Evolutionary conservation across 108 stramenopile species (phyloP).

Genomic region (Parietichytrium sp.): DNA sequence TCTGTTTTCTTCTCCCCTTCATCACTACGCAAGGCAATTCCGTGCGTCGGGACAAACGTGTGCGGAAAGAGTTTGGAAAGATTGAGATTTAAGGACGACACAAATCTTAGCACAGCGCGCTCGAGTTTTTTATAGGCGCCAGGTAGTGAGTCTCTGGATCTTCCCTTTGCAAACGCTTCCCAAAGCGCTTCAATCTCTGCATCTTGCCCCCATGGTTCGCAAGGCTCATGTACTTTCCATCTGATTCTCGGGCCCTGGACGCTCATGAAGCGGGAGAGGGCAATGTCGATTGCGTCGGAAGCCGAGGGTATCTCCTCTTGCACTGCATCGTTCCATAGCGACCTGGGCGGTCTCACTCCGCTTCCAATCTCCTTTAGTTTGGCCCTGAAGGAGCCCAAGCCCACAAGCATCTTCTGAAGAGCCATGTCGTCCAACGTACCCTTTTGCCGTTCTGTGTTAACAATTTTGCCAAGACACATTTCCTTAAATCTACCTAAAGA

Average conservation of each 20-base stretch:
- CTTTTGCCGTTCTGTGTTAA: too few relatives aligned
- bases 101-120: not conserved
- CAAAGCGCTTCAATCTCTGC: not conserved
- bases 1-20: too few relatives aligned
- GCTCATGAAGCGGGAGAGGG: not conserved
- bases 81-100: too few relatives aligned
- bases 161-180: conserved; percentile 23
- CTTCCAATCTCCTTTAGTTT: not conserved
- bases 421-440: conserved; percentile 31
- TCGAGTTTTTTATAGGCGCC: not conserved
- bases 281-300: not conserved
- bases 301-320: too few relatives aligned
- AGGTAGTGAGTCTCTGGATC: not conserved
- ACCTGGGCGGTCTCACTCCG: not conserved
- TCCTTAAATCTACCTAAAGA: too few relatives aligned
- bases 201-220: not conserved
- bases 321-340: not conserved
- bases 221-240: not conserved
- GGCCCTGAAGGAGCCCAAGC: not conserved
- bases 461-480: too few relatives aligned
- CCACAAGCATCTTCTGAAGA: not conserved
- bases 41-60: too few relatives aligned
- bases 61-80: too few relatives aligned
- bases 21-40: too few relatives aligned
- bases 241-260: conserved; percentile 9